Conservation (phyloP, 495 filamentous ascomycete species). For the Aspergillus carlsbadensis region DNA sequence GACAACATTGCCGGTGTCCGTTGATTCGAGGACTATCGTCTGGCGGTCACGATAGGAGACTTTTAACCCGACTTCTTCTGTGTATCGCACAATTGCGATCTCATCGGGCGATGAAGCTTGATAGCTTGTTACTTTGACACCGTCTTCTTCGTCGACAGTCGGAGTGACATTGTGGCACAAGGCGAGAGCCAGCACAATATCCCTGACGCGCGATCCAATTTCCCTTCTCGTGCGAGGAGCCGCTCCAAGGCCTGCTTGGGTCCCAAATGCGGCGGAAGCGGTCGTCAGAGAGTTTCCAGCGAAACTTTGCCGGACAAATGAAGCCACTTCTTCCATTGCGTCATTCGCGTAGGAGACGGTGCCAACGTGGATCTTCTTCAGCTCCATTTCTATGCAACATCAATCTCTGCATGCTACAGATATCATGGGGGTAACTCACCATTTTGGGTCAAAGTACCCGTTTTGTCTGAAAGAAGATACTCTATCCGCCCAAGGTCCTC, state of each 20-base stretch:
- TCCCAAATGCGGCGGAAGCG: conserved; percentile 65
- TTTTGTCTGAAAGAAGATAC: conserved; percentile 96
- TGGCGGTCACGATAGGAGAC: conserved; percentile 84
- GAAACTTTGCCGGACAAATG: conserved; percentile 83
- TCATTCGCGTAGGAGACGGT: conserved; percentile 98
- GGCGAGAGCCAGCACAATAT: conserved; percentile 86
- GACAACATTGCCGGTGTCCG: conserved; percentile 70
- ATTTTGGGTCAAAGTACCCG: conserved; percentile 95
- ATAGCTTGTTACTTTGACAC: conserved; percentile 75
- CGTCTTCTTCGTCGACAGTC: conserved; percentile 78
- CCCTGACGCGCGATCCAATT: conserved; percentile 87
- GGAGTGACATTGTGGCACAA: conserved; percentile 98
- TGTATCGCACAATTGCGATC: conserved; percentile 96
- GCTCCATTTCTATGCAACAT: conserved; percentile 74
- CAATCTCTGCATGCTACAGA: conserved; percentile 5
- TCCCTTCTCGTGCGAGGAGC: conserved; percentile 83
- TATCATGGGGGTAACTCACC: conserved; percentile 33
- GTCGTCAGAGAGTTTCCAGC: conserved; percentile 62
- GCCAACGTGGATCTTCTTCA: conserved; percentile 97
- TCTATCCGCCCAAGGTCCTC: conserved; percentile 96
- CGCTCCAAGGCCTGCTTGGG: conserved; percentile 54
- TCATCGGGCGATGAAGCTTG: conserved; percentile 98
- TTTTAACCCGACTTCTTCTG: conserved; percentile 86
- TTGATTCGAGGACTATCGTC: conserved; percentile 75
- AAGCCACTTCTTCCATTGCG: conserved; percentile 93